Base-by-base conservation (phyloP, 495 filamentous ascomycete genomes). In the Tuber magnatum region DNA sequence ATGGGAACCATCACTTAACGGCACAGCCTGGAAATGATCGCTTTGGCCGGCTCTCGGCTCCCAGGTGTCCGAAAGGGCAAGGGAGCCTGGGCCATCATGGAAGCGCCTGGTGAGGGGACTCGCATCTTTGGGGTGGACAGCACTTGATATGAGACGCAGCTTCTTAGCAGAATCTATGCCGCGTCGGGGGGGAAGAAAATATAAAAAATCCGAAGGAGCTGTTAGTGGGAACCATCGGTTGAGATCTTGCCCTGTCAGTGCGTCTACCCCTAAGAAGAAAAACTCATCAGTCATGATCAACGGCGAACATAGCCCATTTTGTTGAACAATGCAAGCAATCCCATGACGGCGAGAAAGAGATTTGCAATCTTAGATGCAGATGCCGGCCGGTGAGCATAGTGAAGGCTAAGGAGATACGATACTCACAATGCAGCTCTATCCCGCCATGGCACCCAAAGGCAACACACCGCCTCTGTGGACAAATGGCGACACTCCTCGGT, bases 391-490 rank as follows among this genome's bases (percentile, higher is more conserved):
- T 3, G 43, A 18, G 8, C 22, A 38, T 35, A 42, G 32, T 10
- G 32, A 43, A 43, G 14, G 18, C 8, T 38, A 7, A 32, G 41
- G 12, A 39, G 16, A 44, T 44, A 24, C 80, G 16, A 44, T 44
- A 24, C 80, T 76, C 71, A 82, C 91, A 93, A 77, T 92, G 90
- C 14, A 93, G 83, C 77, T 93, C 90, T 65, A 93, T 89, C 12
- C 91, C 90, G 14, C 86, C 85, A 38, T 86, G 85, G 71, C 88
- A 92, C 28, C 91, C 91, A 84, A 92, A 93, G 3, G 91, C 91
- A 20, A 92, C 88, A 78, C 90, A 91, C 32, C 87, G 86, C 43
- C 90, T 86, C 43, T 89, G 88, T 18, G 91, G 91, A 75, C 89
- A 92, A 70, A 93, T 88, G 1, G 91, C 89, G 8, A 93, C 87